phyloP scores from a whole-genome alignment of 2,329 filamentous ascomycete species.

The Cordyceps militaris region DNA sequence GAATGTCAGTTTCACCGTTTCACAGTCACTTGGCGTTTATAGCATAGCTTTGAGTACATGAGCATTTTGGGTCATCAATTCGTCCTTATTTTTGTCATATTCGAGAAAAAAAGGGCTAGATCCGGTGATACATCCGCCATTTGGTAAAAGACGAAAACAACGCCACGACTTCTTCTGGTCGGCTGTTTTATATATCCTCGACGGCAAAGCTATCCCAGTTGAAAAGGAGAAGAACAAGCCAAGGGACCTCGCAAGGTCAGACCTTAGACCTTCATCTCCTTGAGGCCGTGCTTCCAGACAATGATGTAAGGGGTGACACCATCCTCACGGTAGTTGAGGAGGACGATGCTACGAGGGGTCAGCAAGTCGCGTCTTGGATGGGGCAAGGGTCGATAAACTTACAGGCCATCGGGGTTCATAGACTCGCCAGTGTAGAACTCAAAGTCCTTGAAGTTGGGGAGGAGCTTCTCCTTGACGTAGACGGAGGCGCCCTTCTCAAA shows the following conservation, averaged over 20 bases:
- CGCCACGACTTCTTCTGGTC: background rate
- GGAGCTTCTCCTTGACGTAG: conserved; percentile 77
- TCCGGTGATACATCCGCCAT: conserved; percentile 3
- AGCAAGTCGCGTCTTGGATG: conserved; percentile 10
- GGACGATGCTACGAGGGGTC: conserved; percentile 58
- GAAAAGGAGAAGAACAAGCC: background rate
- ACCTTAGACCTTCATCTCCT: conserved; percentile 81
- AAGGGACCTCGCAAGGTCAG: conserved; percentile 1
- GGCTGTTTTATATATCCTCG: background rate
- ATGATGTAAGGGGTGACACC: conserved; percentile 83
- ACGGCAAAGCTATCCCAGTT: background rate
- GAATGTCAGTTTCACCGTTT: background rate
- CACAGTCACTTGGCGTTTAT: background rate
- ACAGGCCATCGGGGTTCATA: conserved; percentile 94
- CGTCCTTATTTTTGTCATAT: conserved; percentile 1
- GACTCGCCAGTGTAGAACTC: conserved; percentile 90
- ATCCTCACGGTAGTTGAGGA: conserved; percentile 97
- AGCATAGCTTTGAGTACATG: background rate
- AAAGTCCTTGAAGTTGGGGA: conserved; percentile 87
- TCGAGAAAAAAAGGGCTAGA: background rate
- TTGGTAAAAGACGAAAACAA: background rate
- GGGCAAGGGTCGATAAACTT: conserved; percentile 31
- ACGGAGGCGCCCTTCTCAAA: conserved; percentile 71
- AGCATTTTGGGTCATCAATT: conserved; percentile 9
- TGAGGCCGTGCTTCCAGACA: conserved; percentile 92